A percentile compares a stretch with the other conserved stretches of the same genome.
phyloP scores from a whole-genome alignment of 768 basidiomycete species.

The Cystofilobasidium bisporidii region DNA sequence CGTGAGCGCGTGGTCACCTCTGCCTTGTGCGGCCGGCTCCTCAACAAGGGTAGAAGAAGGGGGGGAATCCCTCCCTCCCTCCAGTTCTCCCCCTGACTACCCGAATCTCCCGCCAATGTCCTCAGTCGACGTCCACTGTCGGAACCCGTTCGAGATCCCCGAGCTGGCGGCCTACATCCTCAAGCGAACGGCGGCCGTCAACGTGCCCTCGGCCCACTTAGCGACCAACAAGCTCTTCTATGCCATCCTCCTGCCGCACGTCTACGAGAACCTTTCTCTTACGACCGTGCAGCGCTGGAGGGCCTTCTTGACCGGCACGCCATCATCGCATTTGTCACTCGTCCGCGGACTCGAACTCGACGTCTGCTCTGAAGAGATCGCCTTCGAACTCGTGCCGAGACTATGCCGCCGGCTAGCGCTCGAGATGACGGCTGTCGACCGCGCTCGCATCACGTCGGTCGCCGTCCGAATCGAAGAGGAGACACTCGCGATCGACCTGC shows the following conservation, averaged over 20 bases:
- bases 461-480: not conserved
- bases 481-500: not conserved
- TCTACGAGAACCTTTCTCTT: not conserved
- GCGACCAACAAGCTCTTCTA: not conserved
- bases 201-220: not conserved
- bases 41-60: too few species aligned
- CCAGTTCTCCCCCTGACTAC: too few species aligned
- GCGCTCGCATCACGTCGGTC: not conserved
- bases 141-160: constrained; percentile 3
- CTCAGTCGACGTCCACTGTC: not conserved
- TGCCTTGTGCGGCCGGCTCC: too few species aligned
- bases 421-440: not conserved
- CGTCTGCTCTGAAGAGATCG: not conserved
- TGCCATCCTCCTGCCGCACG: not conserved
- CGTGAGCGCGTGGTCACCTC: too few species aligned
- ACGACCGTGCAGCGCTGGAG: not conserved
- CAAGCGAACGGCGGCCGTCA: not conserved
- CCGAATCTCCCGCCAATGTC: not conserved
- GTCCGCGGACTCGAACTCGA: not conserved
- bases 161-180: not conserved
- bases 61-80: too few species aligned
- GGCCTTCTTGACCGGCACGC: not conserved
- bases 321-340: not conserved
- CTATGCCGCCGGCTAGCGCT: not conserved
- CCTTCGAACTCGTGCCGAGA: not conserved